Percentiles rank a stretch among this genome's conserved stretches.
These are phyloP conservation scores for Oropetium thomaeum DNA, from an alignment of 176 grass and related monocot species.

Conservation along the genomic window DNA sequence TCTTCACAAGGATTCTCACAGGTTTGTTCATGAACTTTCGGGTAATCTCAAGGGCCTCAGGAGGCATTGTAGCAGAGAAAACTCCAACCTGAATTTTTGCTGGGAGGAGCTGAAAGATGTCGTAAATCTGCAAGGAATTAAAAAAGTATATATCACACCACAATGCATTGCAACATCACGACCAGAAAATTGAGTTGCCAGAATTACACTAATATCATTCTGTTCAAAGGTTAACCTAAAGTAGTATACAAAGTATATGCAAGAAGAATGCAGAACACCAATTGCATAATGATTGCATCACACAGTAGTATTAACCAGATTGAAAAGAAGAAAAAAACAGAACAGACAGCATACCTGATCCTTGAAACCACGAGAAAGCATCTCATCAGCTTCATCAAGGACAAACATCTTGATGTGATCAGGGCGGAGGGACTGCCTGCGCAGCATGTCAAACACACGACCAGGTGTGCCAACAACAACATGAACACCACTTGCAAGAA, in stretches of 20 bases:
- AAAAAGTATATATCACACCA: not conserved
- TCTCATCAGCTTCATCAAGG: slow-evolving; percentile 91
- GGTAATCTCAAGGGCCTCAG: slow-evolving; percentile 86
- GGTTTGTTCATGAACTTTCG: slow-evolving; percentile 97
- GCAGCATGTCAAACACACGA: slow-evolving; percentile 84
- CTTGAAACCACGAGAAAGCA: slow-evolving; percentile 98
- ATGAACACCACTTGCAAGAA: slow-evolving; percentile 80
- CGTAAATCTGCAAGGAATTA: slow-evolving; percentile 67
- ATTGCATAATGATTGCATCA: not conserved
- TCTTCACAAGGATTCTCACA: slow-evolving; percentile 94
- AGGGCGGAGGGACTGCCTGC: slow-evolving; percentile 80
- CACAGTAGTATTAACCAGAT: not conserved
- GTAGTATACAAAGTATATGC: not conserved
- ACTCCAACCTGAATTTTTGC: slow-evolving; percentile 84
- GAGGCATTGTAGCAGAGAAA: slow-evolving; percentile 91
- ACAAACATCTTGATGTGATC: slow-evolving; percentile 95
- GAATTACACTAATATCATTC: too few species aligned
- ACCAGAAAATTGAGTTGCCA: too few species aligned
- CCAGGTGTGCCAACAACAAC: slow-evolving; percentile 89
- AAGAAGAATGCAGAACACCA: not conserved
- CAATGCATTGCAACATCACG: too few species aligned
- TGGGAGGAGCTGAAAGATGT: slow-evolving; percentile 90
- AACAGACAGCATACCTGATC: slow-evolving; percentile 56
- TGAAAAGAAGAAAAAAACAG: not conserved
- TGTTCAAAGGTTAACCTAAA: too few species aligned